A percentile compares a stretch with the other conserved stretches of the same genome.
Evolutionary conservation across 2,329 filamentous ascomycete genomes (phyloP).

Genomic region (Curvularia lunata): DNA sequence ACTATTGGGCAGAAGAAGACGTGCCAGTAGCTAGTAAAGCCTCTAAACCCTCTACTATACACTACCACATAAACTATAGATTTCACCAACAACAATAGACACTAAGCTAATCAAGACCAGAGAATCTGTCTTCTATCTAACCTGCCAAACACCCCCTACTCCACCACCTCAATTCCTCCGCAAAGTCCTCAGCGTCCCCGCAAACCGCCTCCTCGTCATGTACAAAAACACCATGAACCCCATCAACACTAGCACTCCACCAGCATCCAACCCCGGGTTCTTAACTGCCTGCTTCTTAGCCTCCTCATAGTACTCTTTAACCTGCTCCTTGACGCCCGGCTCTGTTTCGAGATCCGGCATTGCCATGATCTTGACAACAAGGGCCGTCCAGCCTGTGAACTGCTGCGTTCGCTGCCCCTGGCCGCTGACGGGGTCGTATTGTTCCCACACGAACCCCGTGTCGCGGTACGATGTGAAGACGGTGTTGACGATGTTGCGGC

Average conservation of each 20-base stretch:
- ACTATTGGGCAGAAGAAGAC: too few species aligned
- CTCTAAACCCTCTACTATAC: too few species aligned
- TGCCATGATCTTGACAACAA: constrained; percentile 95
- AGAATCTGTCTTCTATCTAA: neutral
- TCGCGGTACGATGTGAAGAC: constrained; percentile 83
- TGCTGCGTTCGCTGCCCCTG: constrained; percentile 94
- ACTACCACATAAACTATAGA: too few species aligned
- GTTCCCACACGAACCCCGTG: constrained; percentile 98
- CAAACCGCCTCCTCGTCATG: constrained; percentile 34
- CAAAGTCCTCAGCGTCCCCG: constrained; percentile 32
- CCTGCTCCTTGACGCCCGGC: constrained; percentile 23
- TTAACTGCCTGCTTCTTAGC: constrained; percentile 28
- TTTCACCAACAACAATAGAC: too few species aligned
- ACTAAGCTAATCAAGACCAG: neutral
- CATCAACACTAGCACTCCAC: constrained; percentile 21
- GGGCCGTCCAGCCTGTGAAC: constrained; percentile 98
- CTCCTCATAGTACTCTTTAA: constrained; percentile 31
- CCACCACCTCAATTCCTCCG: constrained; percentile 11
- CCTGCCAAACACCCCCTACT: neutral
- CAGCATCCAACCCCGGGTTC: constrained; percentile 24
- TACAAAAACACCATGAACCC: constrained; percentile 29
- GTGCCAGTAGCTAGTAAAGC: too few species aligned
- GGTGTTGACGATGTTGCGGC: constrained; percentile 83
- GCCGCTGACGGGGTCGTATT: constrained; percentile 93
- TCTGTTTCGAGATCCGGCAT: constrained; percentile 71